Evolutionary conservation across 2,329 filamentous ascomycete genomes (phyloP).

Genomic region (Phaeosphaeria sp.): DNA sequence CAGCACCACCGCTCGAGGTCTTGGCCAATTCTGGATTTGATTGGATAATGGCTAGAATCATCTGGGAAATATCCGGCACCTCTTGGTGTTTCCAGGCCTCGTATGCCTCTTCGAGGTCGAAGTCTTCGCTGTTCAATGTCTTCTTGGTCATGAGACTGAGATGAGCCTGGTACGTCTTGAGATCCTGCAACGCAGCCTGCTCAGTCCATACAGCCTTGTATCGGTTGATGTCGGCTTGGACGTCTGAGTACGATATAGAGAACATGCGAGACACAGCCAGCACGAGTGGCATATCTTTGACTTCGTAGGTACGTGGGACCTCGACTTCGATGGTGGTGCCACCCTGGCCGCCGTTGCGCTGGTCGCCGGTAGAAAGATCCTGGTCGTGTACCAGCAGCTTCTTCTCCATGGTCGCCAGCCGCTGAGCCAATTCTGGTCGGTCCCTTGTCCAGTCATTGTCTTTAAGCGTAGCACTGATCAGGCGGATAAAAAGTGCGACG

Average conservation of each 20-base stretch:
- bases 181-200: constrained; percentile 85
- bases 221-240: constrained; percentile 86
- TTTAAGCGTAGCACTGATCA: constrained; percentile 80
- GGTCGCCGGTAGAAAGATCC: constrained; percentile 72
- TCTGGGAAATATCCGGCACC: constrained; percentile 82
- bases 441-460: constrained; percentile 86
- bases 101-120: constrained; percentile 87
- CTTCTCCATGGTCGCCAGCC: constrained; percentile 83
- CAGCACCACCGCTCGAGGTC: constrained; percentile 66
- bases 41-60: constrained; percentile 90
- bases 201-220: constrained; percentile 87
- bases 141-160: constrained; percentile 79
- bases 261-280: constrained; percentile 88
- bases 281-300: constrained; percentile 96
- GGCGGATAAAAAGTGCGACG: constrained; percentile 89
- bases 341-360: constrained; percentile 64
- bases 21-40: constrained; percentile 86
- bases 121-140: constrained; percentile 83
- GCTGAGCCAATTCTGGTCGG: constrained; percentile 80
- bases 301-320: constrained; percentile 84
- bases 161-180: constrained; percentile 92
- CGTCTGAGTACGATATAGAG: constrained; percentile 76
- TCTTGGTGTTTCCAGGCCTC: constrained; percentile 92
- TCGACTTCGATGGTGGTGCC: constrained; percentile 78
- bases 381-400: constrained; percentile 95